phyloP scores from a whole-genome alignment of 2,329 filamentous ascomycete species.

The Thermothelomyces thermophilus region DNA sequence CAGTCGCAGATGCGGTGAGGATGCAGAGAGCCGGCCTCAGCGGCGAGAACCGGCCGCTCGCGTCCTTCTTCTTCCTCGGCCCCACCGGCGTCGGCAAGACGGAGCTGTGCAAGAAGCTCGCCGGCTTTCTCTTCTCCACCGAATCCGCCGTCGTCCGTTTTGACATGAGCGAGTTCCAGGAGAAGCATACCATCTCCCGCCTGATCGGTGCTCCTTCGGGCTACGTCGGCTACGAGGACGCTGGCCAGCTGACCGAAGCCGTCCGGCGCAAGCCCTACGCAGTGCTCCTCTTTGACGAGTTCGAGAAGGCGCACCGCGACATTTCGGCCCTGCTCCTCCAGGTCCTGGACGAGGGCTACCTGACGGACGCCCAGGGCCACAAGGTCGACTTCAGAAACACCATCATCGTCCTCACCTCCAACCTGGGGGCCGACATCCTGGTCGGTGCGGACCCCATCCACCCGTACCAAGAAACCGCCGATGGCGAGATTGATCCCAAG shows the following conservation, averaged over 20 bases:
- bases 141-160: slow-evolving; percentile 87
- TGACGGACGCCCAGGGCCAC: slow-evolving; percentile 92
- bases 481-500: slow-evolving; percentile 64
- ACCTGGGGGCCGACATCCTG: slow-evolving; percentile 86
- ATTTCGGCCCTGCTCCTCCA: slow-evolving; percentile 88
- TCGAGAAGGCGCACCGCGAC: slow-evolving; percentile 94
- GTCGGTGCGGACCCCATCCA: slow-evolving; percentile 65
- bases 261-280: slow-evolving; percentile 93
- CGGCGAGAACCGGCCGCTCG: slow-evolving; percentile 83
- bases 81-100: slow-evolving; percentile 97
- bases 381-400: slow-evolving; percentile 97
- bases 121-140: slow-evolving; percentile 86
- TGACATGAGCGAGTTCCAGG: slow-evolving; percentile 97
- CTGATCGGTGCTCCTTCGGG: slow-evolving; percentile 90
- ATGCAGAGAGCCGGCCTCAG: slow-evolving; percentile 89
- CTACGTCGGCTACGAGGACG: slow-evolving; percentile 95
- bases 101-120: slow-evolving; percentile 93
- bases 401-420: slow-evolving; percentile 92
- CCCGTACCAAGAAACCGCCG: slow-evolving; percentile 54
- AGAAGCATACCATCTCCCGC: slow-evolving; percentile 91
- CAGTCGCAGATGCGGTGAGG: slow-evolving; percentile 86
- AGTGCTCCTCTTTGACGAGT: slow-evolving; percentile 91
- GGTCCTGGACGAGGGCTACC: slow-evolving; percentile 90
- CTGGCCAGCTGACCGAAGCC: slow-evolving; percentile 91
- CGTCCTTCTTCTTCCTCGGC: slow-evolving; percentile 95